Evolutionary conservation across 352 stramenopile species (phyloP).

Genomic region (Phytophthora citricola): DNA sequence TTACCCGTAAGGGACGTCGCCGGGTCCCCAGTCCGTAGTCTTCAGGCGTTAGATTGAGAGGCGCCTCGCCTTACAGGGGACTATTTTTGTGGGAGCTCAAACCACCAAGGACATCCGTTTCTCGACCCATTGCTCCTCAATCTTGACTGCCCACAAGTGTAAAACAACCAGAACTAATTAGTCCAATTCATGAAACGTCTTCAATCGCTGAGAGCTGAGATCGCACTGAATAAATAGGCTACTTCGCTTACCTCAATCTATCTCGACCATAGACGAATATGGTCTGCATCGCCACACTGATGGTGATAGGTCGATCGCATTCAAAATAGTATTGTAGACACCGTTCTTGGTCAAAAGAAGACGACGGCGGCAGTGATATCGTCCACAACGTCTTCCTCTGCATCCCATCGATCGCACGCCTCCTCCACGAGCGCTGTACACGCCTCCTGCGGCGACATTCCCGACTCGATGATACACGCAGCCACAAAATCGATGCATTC

Average conservation of each 20-base stretch:
- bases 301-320: neutral
- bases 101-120: conserved; percentile 3
- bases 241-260: conserved; percentile 20
- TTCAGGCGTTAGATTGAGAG: neutral
- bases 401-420: conserved; percentile 76
- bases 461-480: conserved; percentile 49
- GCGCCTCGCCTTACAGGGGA: neutral
- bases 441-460: conserved; percentile 67
- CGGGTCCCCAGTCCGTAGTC: neutral
- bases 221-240: conserved; percentile 26
- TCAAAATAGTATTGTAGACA: conserved; percentile 6
- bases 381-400: conserved; percentile 84
- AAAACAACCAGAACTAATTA: conserved; percentile 1
- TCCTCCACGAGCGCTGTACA: conserved; percentile 75
- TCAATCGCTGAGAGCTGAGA: neutral
- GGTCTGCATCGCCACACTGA: too few species aligned
- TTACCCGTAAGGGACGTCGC: too few species aligned
- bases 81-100: neutral
- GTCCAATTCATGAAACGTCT: conserved; percentile 1
- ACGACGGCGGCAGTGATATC: conserved; percentile 80
- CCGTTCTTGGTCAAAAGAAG: conserved; percentile 51
- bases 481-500: conserved; percentile 75
- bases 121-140: neutral
- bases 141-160: neutral
- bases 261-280: neutral